Evolutionary conservation across 352 stramenopile genomes (phyloP), one percentile per base, ranked within the genome.

Genomic region (Globisporangium irregulare): DNA sequence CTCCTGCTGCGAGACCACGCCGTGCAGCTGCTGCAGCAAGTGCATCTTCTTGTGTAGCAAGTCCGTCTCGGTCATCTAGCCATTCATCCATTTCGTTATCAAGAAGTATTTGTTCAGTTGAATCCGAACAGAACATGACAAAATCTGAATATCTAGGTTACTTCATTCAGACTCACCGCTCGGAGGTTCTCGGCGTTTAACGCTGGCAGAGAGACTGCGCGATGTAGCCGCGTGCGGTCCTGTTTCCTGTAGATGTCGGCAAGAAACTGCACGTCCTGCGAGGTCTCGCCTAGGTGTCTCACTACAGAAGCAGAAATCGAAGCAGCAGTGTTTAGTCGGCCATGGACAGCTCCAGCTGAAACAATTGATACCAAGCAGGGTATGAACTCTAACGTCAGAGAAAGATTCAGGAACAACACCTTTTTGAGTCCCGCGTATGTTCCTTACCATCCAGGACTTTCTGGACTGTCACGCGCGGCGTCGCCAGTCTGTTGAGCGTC

Each of bases 21-120:
- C 71, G 67, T 89, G 82, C 2, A 92, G 76, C 59, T 90, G 71
- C 36, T 72, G 77, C 10, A 92, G 68, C 41, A 92, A 55, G 15
- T 62, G 77, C 62, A 76, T 74, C 48, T 92, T 86, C 61, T 74
- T 74, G n/a, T 77, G 68, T 27, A 90, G 67, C 48, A 92, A 53
- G 53, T 90, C 76, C 9, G 70, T 83, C 29, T 87, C 76, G 3
- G 79, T 81, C 64, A 87, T 71, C 79, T 90, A 53, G 12, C 10
- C 3, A 58, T 3, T n/a, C 51, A 58, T 12, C 15, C 24, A 34
- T 36, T 10, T 8, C 25, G 27, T 9, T 10, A 6, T 22, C 3
- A 34, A 34, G 15, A 20, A 38, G 20, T 8, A 24, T 9, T 36
- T 36, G 32, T 10, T 4, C 4, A 25, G 29, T 22, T 53, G 18